A percentile compares a stretch with the other conserved stretches of the same genome.
phyloP scores from a whole-genome alignment of 2,329 filamentous ascomycete species.

The Penicillium sp. region DNA sequence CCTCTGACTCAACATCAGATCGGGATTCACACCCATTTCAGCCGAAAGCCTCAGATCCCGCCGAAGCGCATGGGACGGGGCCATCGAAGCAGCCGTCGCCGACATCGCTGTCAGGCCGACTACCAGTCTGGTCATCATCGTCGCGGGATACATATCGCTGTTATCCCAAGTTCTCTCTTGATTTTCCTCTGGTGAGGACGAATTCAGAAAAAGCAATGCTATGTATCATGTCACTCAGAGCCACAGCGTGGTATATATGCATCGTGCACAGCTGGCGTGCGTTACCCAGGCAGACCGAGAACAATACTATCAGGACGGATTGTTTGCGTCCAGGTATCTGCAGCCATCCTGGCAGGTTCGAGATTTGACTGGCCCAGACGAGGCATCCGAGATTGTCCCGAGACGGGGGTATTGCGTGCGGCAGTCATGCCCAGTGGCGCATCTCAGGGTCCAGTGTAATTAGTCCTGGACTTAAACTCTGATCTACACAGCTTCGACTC shows the following conservation, averaged over 20 bases:
- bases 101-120: neutral
- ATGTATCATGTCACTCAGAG: neutral
- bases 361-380: neutral
- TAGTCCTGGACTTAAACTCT: too few relatives aligned
- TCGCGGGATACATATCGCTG: neutral
- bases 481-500: too few relatives aligned
- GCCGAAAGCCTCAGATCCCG: slow-evolving; percentile 17
- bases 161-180: neutral
- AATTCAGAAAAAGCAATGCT: neutral
- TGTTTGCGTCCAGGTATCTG: slow-evolving; percentile 5
- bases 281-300: neutral
- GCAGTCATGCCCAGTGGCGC: neutral
- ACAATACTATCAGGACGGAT: slow-evolving; percentile 1
- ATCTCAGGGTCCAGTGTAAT: neutral
- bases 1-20: slow-evolving; percentile 7
- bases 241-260: neutral
- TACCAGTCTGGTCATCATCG: neutral
- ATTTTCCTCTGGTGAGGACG: neutral
- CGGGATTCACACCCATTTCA: slow-evolving; percentile 15
- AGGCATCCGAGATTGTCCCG: neutral
- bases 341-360: neutral
- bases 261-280: slow-evolving; percentile 1
- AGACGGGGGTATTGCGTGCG: neutral
- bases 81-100: neutral
- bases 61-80: neutral